Percentiles rank a stretch among this genome's conserved stretches.
Conservation (phyloP, 2,329 filamentous ascomycete genomes). For the Aspergillus unguis region DNA sequence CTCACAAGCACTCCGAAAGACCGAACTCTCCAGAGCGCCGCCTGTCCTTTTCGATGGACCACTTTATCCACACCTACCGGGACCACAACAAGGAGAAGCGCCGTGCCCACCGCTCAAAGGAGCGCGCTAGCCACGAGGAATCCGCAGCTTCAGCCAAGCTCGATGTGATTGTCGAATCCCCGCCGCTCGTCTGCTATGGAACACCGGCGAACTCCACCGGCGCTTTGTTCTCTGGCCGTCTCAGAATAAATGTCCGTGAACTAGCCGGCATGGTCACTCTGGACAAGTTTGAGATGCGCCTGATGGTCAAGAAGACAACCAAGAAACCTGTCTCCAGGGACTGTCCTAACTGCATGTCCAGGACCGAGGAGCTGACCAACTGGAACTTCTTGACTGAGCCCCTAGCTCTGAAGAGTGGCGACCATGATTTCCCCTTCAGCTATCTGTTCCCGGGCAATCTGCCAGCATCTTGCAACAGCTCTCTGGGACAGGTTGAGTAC, state of each 20-base stretch:
- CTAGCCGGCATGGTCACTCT: constrained; percentile 59
- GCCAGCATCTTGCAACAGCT: constrained; percentile 76
- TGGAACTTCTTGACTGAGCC: constrained; percentile 71
- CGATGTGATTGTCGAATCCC: constrained; percentile 72
- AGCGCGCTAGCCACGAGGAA: constrained; percentile 30
- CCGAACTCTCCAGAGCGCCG: constrained; percentile 39
- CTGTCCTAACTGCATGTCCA: constrained; percentile 71
- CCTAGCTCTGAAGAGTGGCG: constrained; percentile 47
- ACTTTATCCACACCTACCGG: constrained; percentile 42
- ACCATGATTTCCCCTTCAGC: constrained; percentile 84
- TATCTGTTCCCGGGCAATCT: constrained; percentile 79
- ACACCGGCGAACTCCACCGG: constrained; percentile 71
- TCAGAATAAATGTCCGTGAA: constrained; percentile 70
- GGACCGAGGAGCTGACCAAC: constrained; percentile 68
- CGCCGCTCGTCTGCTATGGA: constrained; percentile 81
- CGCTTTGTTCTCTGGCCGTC: constrained; percentile 77
- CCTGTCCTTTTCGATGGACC: constrained; percentile 43
- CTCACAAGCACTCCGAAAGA: constrained; percentile 28
- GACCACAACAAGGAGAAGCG: constrained; percentile 44
- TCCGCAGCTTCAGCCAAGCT: constrained; percentile 49
- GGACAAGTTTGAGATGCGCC: constrained; percentile 67
- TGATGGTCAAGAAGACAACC: constrained; percentile 68
- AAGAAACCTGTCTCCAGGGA: constrained; percentile 79
- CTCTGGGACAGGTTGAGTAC: constrained; percentile 72
- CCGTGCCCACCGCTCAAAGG: constrained; percentile 36